Evolutionary conservation across 352 stramenopile species (phyloP).

Genomic region (Globisporangium splendens): DNA sequence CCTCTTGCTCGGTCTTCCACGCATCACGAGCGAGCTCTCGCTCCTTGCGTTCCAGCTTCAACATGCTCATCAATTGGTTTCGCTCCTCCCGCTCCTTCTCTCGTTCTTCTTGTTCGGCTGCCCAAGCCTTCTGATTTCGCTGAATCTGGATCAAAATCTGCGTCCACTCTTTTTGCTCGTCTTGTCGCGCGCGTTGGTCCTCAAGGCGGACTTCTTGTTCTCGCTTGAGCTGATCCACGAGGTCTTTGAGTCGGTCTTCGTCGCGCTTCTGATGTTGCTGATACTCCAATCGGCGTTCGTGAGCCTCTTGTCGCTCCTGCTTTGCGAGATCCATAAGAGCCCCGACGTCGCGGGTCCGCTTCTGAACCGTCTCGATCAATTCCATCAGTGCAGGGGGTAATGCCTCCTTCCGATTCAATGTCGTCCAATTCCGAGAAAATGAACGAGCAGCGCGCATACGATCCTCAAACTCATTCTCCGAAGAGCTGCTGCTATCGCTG

Average conservation of each 20-base stretch:
- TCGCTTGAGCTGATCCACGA: background rate
- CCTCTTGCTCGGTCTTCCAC: too few species aligned
- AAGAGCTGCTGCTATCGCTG: too few species aligned
- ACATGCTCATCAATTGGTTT: too few species aligned
- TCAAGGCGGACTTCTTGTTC: background rate
- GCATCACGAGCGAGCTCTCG: too few species aligned
- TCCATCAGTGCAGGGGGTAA: background rate
- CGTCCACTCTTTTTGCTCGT: background rate
- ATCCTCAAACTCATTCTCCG: too few species aligned
- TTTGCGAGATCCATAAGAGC: background rate
- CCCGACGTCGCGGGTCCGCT: background rate
- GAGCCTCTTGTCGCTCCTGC: background rate
- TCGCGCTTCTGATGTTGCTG: background rate
- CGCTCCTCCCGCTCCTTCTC: background rate
- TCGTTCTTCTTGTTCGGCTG: background rate
- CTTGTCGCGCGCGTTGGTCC: background rate
- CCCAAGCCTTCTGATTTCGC: background rate
- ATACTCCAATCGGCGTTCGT: background rate
- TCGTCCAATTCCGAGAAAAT: background rate
- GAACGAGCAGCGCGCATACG: too few species aligned
- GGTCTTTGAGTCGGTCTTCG: background rate
- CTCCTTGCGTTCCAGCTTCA: too few species aligned
- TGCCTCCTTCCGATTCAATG: background rate
- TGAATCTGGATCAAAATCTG: background rate
- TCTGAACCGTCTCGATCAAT: background rate